Evolutionary conservation across 768 basidiomycete genomes (phyloP).

Genomic region (Royoungia palumana): DNA sequence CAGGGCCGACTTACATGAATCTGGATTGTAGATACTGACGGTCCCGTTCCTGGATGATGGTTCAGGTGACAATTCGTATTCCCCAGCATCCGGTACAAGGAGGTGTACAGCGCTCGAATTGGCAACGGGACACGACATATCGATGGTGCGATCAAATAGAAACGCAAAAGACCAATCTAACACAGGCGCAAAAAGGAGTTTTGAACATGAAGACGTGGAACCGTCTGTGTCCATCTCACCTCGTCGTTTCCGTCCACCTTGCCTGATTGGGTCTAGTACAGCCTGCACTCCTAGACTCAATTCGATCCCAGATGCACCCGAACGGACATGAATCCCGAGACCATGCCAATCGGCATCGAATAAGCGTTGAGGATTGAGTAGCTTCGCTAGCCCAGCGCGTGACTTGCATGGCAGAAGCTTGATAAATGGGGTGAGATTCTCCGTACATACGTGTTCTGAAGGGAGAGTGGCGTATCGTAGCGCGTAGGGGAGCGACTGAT

Average conservation of each 20-base stretch:
- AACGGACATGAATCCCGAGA: slow-evolving; percentile 74
- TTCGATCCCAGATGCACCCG: slow-evolving; percentile 57
- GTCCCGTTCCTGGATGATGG: slow-evolving; percentile 37
- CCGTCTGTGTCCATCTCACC: slow-evolving; percentile 36
- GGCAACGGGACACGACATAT: slow-evolving; percentile 69
- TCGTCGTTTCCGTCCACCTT: slow-evolving; percentile 46
- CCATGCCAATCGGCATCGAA: slow-evolving; percentile 95
- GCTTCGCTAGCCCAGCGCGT: slow-evolving; percentile 73
- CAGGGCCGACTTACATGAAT: slow-evolving; percentile 36
- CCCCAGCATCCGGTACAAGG: slow-evolving; percentile 38
- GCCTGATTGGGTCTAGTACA: slow-evolving; percentile 74
- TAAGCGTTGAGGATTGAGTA: slow-evolving; percentile 81
- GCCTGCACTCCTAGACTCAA: slow-evolving; percentile 69
- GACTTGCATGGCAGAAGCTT: slow-evolving; percentile 94
- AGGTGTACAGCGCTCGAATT: slow-evolving; percentile 54
- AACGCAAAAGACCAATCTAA: slow-evolving; percentile 73
- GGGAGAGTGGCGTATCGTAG: slow-evolving; percentile 76
- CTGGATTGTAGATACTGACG: slow-evolving; percentile 48
- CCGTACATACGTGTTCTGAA: slow-evolving; percentile 92
- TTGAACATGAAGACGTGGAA: background rate
- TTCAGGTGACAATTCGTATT: slow-evolving; percentile 52
- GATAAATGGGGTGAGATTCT: slow-evolving; percentile 94
- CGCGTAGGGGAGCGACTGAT: slow-evolving; percentile 38
- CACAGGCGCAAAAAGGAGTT: slow-evolving; percentile 1
- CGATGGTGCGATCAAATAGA: slow-evolving; percentile 64